Percentiles rank a stretch among this genome's conserved stretches.
Conservation (phyloP, 2,329 filamentous ascomycete species). For the Aureobasidium lini region DNA sequence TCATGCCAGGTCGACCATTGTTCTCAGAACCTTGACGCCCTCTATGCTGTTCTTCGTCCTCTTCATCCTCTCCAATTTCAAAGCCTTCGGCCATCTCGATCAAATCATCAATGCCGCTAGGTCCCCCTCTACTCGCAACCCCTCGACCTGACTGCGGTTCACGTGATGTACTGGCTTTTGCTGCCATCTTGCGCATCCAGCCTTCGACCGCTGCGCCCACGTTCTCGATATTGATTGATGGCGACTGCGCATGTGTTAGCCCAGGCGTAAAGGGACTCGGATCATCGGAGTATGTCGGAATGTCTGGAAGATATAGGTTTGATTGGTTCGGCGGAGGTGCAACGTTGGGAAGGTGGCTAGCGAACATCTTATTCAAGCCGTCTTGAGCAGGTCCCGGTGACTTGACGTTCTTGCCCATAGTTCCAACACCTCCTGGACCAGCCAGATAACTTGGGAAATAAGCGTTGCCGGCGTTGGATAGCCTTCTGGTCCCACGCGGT, state of each 20-base stretch:
- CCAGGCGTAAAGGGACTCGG: slow-evolving; percentile 15
- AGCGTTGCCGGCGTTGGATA: slow-evolving; percentile 32
- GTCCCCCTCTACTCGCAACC: slow-evolving; percentile 23
- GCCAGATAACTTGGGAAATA: slow-evolving; percentile 52
- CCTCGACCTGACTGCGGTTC: slow-evolving; percentile 19
- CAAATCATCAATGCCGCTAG: slow-evolving; percentile 49
- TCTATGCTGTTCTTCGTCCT: slow-evolving; percentile 22
- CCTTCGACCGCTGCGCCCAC: slow-evolving; percentile 82
- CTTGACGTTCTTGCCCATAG: slow-evolving; percentile 62
- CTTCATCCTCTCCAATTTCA: slow-evolving; percentile 31
- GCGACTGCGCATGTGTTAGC: slow-evolving; percentile 14
- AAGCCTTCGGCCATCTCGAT: slow-evolving; percentile 64
- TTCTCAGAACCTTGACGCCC: slow-evolving; percentile 22
- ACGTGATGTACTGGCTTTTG: slow-evolving; percentile 41
- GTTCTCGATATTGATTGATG: slow-evolving; percentile 57
- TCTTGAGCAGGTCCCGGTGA: slow-evolving; percentile 78
- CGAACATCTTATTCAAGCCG: slow-evolving; percentile 74
- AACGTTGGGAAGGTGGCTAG: slow-evolving; percentile 72
- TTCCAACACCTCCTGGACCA: slow-evolving; percentile 82
- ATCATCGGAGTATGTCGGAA: slow-evolving; percentile 44
- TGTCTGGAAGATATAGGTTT: slow-evolving; percentile 50
- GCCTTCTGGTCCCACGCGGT: slow-evolving; percentile 32
- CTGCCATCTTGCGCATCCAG: slow-evolving; percentile 79
- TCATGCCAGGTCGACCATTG: slow-evolving; percentile 16
- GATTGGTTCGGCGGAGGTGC: slow-evolving; percentile 53